Conservation (phyloP, 2,329 filamentous ascomycete species). For the Colletotrichum lupini region DNA sequence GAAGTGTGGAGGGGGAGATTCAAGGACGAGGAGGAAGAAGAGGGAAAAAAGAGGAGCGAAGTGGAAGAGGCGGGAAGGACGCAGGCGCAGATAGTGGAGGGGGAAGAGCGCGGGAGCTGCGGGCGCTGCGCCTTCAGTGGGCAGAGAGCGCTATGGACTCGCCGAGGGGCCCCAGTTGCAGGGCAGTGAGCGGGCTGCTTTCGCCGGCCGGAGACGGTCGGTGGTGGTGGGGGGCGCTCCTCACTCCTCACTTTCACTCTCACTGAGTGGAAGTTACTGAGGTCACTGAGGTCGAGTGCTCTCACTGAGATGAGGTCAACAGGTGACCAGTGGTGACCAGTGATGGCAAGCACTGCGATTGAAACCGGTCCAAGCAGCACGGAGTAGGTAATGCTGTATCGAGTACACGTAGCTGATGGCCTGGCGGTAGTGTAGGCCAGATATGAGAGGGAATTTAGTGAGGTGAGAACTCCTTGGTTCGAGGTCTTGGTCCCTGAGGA, state of each 20-base stretch:
- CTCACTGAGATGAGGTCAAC: neutral
- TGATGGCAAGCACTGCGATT: neutral
- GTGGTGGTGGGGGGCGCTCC: neutral
- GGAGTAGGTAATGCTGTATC: too few species aligned
- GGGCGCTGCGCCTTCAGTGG: neutral
- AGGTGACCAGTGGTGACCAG: neutral
- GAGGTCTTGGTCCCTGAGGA: neutral
- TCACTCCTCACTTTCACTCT: neutral
- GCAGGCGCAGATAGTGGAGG: neutral
- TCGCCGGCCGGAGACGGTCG: neutral
- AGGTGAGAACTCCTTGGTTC: neutral
- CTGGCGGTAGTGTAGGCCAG: neutral
- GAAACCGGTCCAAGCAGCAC: neutral
- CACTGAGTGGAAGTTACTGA: too few species aligned
- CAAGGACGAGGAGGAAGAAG: neutral
- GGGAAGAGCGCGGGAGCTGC: neutral
- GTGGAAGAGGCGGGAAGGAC: conserved; percentile 7
- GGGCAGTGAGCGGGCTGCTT: neutral
- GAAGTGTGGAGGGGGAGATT: neutral
- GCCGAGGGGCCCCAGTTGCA: neutral
- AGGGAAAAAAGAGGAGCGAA: conserved; percentile 14
- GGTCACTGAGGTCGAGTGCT: too few species aligned
- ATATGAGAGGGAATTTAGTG: neutral
- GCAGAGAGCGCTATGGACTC: conserved; percentile 1
- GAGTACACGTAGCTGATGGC: neutral